Evolutionary conservation across 2,329 filamentous ascomycete species (phyloP).

Genomic region (Thermothelomyces thermophilus): DNA sequence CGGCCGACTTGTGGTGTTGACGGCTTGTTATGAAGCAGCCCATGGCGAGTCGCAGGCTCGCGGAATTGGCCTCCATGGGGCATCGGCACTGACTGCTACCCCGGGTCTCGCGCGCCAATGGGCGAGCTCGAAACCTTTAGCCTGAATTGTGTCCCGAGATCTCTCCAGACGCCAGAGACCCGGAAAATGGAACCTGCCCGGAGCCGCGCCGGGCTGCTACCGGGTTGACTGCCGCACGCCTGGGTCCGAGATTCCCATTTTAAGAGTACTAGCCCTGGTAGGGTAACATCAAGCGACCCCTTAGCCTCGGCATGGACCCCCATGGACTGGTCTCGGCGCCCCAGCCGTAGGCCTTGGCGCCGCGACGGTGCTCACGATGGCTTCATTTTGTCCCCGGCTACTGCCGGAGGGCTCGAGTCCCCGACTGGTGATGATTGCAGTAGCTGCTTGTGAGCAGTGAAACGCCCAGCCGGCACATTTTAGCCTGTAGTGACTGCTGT

Average conservation of each 20-base stretch:
- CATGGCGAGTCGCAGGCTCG: background rate
- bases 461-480: background rate
- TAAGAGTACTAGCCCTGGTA: background rate
- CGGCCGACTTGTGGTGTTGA: background rate
- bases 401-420: background rate
- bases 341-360: background rate
- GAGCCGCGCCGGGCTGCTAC: background rate
- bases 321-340: background rate
- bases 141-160: conserved; percentile 5
- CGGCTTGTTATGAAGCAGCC: background rate
- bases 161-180: background rate
- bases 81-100: background rate
- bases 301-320: background rate
- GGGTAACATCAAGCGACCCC: background rate
- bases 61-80: background rate
- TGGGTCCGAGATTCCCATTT: conserved; percentile 14
- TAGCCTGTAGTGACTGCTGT: background rate
- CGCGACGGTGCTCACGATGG: background rate
- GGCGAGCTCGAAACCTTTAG: background rate
- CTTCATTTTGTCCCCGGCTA: background rate
- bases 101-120: background rate
- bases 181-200: background rate
- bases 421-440: background rate
- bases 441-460: background rate
- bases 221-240: background rate